Evolutionary conservation across 2,329 filamentous ascomycete species (phyloP).

Genomic region (Paecilomyces sp.): DNA sequence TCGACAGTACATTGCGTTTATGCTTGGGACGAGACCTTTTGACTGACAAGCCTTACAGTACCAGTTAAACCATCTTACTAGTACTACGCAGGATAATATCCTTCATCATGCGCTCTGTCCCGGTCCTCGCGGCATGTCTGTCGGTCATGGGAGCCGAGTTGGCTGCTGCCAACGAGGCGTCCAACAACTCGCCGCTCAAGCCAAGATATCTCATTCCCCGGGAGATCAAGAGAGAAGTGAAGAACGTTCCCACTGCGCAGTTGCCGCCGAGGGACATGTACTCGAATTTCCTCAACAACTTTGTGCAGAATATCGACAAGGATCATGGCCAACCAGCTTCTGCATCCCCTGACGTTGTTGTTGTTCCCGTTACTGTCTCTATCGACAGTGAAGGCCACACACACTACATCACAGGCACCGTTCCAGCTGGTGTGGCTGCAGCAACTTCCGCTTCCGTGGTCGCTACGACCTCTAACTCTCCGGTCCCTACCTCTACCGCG

Average conservation of each 20-base stretch:
- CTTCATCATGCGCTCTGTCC: neutral
- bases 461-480: neutral
- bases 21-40: neutral
- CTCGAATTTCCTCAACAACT: conserved; percentile 1
- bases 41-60: neutral
- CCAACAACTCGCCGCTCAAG: neutral
- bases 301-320: neutral
- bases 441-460: neutral
- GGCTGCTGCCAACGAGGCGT: neutral
- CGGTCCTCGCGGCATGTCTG: neutral
- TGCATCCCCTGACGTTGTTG: neutral
- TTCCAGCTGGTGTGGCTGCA: neutral
- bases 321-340: neutral
- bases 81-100: neutral
- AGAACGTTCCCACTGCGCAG: conserved; percentile 11
- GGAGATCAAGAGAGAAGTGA: neutral
- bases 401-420: neutral
- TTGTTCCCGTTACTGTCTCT: neutral
- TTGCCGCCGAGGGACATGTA: conserved; percentile 18
- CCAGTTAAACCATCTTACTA: neutral
- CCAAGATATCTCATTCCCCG: neutral
- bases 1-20: neutral
- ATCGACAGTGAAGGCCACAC: neutral
- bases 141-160: neutral
- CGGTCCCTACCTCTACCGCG: neutral